Base-by-base conservation (phyloP, 371 early-diverging fungal genomes). In the Syncephalastrum sp. region DNA sequence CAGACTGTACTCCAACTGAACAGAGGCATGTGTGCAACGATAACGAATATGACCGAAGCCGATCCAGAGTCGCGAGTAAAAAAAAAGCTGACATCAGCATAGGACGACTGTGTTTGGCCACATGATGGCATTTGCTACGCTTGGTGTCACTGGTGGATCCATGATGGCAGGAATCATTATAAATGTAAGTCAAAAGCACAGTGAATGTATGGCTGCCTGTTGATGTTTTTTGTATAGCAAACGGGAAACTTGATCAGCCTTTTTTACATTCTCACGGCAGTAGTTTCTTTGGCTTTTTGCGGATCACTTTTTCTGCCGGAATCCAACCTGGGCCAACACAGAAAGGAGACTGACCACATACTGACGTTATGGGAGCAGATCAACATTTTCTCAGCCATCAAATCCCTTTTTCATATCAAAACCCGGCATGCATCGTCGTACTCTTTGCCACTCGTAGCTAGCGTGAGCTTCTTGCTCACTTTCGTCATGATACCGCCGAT, bases 291-390 rank as follows among this genome's bases (percentile, higher is more conserved):
- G 7, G 38, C 38, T 12, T 68, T 25, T 49, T 65, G 7, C 6
- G 77, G 1, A 72, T 74, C 44, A 45, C 54, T 3, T 38, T 67
- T 16, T 0, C 73, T 24, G 24, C 82, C 85, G 1, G 85, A 84
- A 56, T 82, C 85, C 42, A 49, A 65, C 23, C 45, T 57, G 16
- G 50, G 50, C 50, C 41, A 45, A 46, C 50, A n/a, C 25, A 42
- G 8, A 43, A 53, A 8, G 53, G 51, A 4, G 17, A 33, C 29
- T 15, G 45, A 46, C 46, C 15, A 48, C 1, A 57, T 55, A 16
- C 29, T 53, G 29, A 50, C 50, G 14, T 50, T 69, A 10, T 47
- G 57, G 29, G 47, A 69, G 14, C 53, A 60, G 21, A 41, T 79
- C 52, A 76, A 76, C 53, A 50, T 76, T 10, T 76, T 74, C 54